A percentile compares a stretch with the other conserved stretches of the same genome.
These are phyloP conservation scores for Chaetomium strumarium DNA, from an alignment of 2,329 filamentous ascomycete genomes.

Conservation along the genomic window DNA sequence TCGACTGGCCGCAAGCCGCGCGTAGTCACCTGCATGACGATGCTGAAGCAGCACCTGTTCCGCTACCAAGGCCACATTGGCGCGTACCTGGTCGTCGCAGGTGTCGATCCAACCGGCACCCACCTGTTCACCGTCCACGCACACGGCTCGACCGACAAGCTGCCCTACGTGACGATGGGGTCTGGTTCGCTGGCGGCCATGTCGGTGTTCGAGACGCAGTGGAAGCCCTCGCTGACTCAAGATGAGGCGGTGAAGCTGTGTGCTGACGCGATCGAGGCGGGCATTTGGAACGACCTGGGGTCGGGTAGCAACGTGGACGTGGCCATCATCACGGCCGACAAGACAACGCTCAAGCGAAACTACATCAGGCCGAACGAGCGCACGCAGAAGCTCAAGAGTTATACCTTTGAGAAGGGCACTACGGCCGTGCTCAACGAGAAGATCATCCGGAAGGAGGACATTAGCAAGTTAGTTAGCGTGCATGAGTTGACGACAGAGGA, in stretches of 20 bases:
- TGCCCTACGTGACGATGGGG: conserved; percentile 99
- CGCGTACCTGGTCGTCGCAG: conserved; percentile 94
- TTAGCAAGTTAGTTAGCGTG: conserved; percentile 89
- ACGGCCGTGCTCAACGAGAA: conserved; percentile 95
- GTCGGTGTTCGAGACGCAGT: conserved; percentile 95
- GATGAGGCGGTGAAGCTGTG: conserved; percentile 80
- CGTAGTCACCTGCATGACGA: conserved; percentile 98
- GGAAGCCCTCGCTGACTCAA: conserved; percentile 71
- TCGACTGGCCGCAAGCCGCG: conserved; percentile 94
- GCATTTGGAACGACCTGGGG: conserved; percentile 98
- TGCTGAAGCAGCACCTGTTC: conserved; percentile 99
- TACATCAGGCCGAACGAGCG: conserved; percentile 91
- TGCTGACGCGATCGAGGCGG: conserved; percentile 83
- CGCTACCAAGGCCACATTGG: conserved; percentile 96
- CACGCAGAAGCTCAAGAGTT: conserved; percentile 85
- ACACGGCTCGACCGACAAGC: conserved; percentile 96
- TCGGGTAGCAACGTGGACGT: conserved; percentile 97
- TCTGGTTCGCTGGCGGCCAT: conserved; percentile 94
- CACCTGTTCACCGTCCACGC: conserved; percentile 98
- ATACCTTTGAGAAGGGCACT: conserved; percentile 85
- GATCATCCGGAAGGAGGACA: conserved; percentile 88
- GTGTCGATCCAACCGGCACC: conserved; percentile 89
- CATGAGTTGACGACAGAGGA: conserved; percentile 68
- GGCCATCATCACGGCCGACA: conserved; percentile 88
- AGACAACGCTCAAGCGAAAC: conserved; percentile 89